phyloP scores from a whole-genome alignment of 305 asterid genomes.

The Fraxinus albicans region DNA sequence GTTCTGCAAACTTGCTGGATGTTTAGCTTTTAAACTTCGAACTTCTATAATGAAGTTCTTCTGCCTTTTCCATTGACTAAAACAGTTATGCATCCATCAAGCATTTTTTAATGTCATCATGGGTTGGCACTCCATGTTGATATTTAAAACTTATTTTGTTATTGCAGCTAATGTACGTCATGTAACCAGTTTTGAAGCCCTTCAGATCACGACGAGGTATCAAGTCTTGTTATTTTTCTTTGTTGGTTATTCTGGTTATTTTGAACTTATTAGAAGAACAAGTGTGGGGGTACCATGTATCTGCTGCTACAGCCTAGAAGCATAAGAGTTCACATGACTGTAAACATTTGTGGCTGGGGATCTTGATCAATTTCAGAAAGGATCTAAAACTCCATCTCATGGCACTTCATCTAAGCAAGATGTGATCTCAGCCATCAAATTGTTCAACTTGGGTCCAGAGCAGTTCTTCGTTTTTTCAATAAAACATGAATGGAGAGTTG shows the following conservation, averaged over 20 bases:
- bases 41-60: not conserved
- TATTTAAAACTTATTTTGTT: not conserved
- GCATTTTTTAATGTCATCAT: not conserved
- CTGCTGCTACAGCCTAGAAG: not conserved
- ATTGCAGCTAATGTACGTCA: slow-evolving; percentile 54
- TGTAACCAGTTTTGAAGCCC: slow-evolving; percentile 53
- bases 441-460: not conserved
- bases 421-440: not conserved
- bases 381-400: not conserved
- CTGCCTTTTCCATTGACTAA: not conserved
- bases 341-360: not conserved
- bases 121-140: not conserved
- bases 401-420: not conserved
- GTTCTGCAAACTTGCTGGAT: not conserved
- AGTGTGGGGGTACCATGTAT: not conserved
- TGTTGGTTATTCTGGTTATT: not conserved
- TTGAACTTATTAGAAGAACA: not conserved
- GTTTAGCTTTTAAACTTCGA: not conserved
- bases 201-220: slow-evolving; percentile 61
- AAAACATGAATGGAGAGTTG: slow-evolving; percentile 7
- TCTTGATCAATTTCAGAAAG: not conserved
- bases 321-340: not conserved
- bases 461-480: not conserved
- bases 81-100: not conserved
- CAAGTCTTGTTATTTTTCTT: not conserved